phyloP scores from a whole-genome alignment of 345 rosid species.

The Excoecaria cochinchinensis region DNA sequence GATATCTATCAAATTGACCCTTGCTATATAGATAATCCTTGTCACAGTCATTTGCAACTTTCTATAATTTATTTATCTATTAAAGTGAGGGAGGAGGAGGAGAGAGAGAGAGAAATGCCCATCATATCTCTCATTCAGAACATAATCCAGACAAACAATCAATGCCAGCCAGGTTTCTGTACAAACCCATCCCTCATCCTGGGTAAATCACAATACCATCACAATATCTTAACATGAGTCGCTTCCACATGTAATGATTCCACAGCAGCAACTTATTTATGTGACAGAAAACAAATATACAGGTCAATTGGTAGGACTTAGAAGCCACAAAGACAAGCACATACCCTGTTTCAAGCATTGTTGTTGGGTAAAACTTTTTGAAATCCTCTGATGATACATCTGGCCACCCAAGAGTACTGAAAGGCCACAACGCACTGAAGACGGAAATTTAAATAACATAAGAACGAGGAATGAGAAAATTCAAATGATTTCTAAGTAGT shows the following conservation, averaged over 20 bases:
- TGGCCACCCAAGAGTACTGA: constrained; percentile 99
- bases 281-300: background rate
- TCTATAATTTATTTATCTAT: background rate
- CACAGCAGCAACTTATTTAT: constrained; percentile 1
- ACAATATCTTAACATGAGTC: background rate
- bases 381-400: constrained; percentile 72
- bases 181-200: background rate
- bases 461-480: constrained; percentile 6
- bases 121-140: background rate
- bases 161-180: background rate
- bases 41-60: background rate
- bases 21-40: background rate
- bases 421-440: constrained; percentile 91
- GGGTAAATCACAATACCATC: background rate
- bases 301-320: background rate
- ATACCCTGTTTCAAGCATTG: constrained; percentile 96
- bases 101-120: background rate
- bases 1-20: background rate
- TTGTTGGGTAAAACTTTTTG: constrained; percentile 80
- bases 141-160: background rate
- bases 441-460: constrained; percentile 14
- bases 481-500: background rate
- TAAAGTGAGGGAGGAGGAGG: no score
- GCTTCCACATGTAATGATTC: constrained; percentile 2
- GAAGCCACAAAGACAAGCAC: constrained; percentile 11